Conservation (phyloP, 2,329 filamentous ascomycete genomes). For the Botrytis aclada region DNA sequence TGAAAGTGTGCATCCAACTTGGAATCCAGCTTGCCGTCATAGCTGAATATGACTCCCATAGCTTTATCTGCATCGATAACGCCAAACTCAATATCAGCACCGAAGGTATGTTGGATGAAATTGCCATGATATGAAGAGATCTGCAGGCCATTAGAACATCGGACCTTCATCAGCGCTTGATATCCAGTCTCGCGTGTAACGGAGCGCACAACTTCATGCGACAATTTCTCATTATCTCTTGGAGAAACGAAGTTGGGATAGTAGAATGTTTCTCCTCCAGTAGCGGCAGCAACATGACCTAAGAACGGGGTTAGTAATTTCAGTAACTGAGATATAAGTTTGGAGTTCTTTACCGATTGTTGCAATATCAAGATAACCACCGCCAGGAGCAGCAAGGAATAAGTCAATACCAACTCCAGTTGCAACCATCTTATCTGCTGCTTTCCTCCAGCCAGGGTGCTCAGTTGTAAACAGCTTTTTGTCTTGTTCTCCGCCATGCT, state of each 20-base stretch:
- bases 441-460: conserved; percentile 81
- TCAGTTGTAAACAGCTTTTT: conserved; percentile 91
- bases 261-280: conserved; percentile 94
- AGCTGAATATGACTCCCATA: conserved; percentile 84
- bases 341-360: conserved; percentile 64
- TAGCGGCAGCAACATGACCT: conserved; percentile 81
- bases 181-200: conserved; percentile 89
- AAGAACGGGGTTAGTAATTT: conserved; percentile 36
- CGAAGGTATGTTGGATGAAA: conserved; percentile 93
- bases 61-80: conserved; percentile 92
- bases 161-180: conserved; percentile 96
- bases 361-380: conserved; percentile 88
- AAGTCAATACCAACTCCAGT: conserved; percentile 87
- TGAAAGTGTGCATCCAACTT: conserved; percentile 98
- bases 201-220: conserved; percentile 79
- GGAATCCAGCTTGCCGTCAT: conserved; percentile 95
- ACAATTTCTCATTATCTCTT: conserved; percentile 79
- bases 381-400: conserved; percentile 87
- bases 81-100: conserved; percentile 90
- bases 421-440: conserved; percentile 82
- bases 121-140: conserved; percentile 93
- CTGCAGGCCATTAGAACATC: conserved; percentile 94
- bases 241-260: conserved; percentile 94
- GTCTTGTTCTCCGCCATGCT: conserved; percentile 81
- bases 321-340: not conserved